Evolutionary conservation across 495 filamentous ascomycete species (phyloP).

Genomic region (Penicillium simplicissimum): DNA sequence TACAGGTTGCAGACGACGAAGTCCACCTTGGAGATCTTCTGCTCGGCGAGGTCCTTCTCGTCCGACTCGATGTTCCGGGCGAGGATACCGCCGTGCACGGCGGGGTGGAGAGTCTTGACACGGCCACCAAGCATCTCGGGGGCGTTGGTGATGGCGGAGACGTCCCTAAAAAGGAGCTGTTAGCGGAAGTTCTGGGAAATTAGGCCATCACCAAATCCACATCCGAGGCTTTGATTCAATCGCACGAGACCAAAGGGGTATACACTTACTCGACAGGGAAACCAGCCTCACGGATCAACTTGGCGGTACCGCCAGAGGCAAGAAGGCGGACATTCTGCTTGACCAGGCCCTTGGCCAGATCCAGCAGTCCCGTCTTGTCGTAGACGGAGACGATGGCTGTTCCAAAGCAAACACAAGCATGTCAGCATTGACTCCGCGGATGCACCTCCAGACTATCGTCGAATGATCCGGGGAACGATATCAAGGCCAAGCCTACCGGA

Average conservation of each 20-base stretch:
- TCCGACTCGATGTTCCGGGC: slow-evolving; percentile 89
- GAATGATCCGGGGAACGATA: slow-evolving; percentile 25
- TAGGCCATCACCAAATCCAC: background rate
- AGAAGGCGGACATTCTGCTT: slow-evolving; percentile 89
- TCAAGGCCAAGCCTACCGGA: slow-evolving; percentile 39
- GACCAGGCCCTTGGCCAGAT: slow-evolving; percentile 91
- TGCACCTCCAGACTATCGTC: slow-evolving; percentile 14
- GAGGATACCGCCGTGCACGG: slow-evolving; percentile 91
- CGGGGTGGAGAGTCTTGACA: slow-evolving; percentile 96
- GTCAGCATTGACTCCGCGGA: slow-evolving; percentile 18
- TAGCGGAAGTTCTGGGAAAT: slow-evolving; percentile 2
- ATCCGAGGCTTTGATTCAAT: background rate
- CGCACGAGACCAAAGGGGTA: slow-evolving; percentile 1
- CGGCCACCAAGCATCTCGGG: slow-evolving; percentile 96
- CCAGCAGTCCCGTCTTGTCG: slow-evolving; percentile 95
- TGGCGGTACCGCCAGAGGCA: slow-evolving; percentile 90
- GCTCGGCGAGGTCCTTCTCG: slow-evolving; percentile 92
- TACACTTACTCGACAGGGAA: slow-evolving; percentile 87
- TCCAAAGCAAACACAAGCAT: slow-evolving; percentile 5
- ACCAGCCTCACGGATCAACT: slow-evolving; percentile 91
- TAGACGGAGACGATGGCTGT: slow-evolving; percentile 96
- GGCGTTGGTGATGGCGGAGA: slow-evolving; percentile 96
- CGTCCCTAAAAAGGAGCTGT: slow-evolving; percentile 62
- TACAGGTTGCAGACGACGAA: slow-evolving; percentile 98
- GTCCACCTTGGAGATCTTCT: slow-evolving; percentile 97